Base-by-base conservation (phyloP, 2,329 filamentous ascomycete genomes). In the Pezicula radicicola region DNA sequence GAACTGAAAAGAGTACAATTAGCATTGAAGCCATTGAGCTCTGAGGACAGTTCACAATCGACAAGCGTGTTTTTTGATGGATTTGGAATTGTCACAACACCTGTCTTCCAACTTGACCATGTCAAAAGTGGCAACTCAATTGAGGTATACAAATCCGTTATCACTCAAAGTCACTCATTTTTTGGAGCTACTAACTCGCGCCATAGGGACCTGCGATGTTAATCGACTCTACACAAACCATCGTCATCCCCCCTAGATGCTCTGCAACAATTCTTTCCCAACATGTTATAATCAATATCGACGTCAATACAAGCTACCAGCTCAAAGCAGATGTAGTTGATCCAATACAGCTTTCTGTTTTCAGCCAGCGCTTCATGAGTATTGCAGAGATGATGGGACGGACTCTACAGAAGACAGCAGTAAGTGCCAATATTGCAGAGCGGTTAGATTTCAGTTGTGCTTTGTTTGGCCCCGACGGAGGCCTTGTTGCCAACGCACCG, bases 361-460 rank as follows among this genome's bases (percentile, higher is more conserved):
- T 91, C 58, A 85, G 84, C 1, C 86, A 91, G 64, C 79, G 88
- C 9, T 91, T 91, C 69, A 91, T 91, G 88, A 84, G 85, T 13
- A 89, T 91, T 60, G 88, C 88, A 1, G 88, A 91, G 68, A 87
- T 91, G 64, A 91, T 91, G 88, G 87, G 88, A 1, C 75, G 84
- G 44, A 84, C 85, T 6, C 69, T 91, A n/a, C 87, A 90, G 63
- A 91, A 90, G 72, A 90, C 87, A 0, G 87, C 84, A 63, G 84
- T 90, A 50, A 87, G 80, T 60, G 88, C 84, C 2, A 91, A 90
- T 60, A 86, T 91, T 65, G 87, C 91, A 66, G 88, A 92, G 64
- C 81, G 88, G 6, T 76, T 91, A 1, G 88, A 92, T 63, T 92
- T 89, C 62, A 90, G 86, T 3, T 92, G 88, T 56, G 88, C 88